Base-by-base conservation (phyloP, 306 rosid species). In the Lupinus albus region DNA sequence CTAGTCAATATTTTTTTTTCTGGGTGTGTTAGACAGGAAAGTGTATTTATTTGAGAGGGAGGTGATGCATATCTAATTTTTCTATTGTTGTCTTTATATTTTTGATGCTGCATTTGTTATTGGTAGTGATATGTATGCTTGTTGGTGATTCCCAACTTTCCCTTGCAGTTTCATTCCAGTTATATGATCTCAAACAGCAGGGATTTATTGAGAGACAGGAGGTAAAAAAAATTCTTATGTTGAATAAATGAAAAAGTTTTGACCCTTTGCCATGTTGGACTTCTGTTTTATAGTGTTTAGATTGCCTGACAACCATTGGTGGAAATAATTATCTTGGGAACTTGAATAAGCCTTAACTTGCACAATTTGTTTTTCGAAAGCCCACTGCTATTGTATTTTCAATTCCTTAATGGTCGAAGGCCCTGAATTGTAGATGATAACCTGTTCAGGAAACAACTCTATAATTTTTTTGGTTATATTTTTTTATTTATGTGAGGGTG, bases 191-290 rank as follows among this genome's bases (percentile, higher is more conserved):
- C 76, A 87, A 85, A 84, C 97, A 84, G 78, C 97, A 87, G 82
- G 97, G 95, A 4, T 90, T 80, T 82, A 90, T 90, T 69, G 95
- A 90, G 77, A 84, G 97, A 63, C 88, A 90, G 73, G 95, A 90
- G 97, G 97, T 90, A 85, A 55, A n/a, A n/a, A n/a, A n/a, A n/a
- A n/a, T 30, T 48, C 25, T 20, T 41, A 30, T 56, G 25, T 17
- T 69, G 32, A 71, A 42, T 58, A 61, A 67, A 53, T 82, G 42
- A 80, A 65, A 30, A 25, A 25, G 2, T 33, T 60, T 65, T 59
- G 32, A 33, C 70, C 56, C 35, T 60, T 61, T 11, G 42, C 64
- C 69, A 17, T 35, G 53, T 48, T 25, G 57, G 62, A 61, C 48
- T 70, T 35, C 38, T 52, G 13, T 76, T 72, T 13, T 33, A 61